These are phyloP conservation scores for Citrus hindsii DNA, from an alignment of 345 rosid species.

Conservation along the genomic window DNA sequence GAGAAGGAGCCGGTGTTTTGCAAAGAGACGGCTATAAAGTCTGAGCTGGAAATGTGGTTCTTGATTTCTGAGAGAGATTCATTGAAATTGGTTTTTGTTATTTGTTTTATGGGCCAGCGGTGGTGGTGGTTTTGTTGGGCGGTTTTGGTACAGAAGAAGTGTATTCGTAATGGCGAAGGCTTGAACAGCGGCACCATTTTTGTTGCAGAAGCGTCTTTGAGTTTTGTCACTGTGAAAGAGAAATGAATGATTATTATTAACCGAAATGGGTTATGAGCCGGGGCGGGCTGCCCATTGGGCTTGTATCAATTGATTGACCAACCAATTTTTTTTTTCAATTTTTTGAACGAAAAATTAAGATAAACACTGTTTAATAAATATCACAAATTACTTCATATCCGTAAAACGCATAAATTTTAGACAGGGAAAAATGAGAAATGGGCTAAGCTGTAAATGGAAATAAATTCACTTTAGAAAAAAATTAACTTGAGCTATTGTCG, in stretches of 20 bases:
- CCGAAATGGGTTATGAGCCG: neutral
- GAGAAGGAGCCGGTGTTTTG: slow-evolving; percentile 68
- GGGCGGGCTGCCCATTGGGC: neutral
- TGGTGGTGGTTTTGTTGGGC: slow-evolving; percentile 1
- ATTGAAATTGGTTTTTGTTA: slow-evolving; percentile 59
- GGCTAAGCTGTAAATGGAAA: too few species aligned
- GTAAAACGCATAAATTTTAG: too few species aligned
- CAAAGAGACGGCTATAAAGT: slow-evolving; percentile 68
- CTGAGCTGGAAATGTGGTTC: slow-evolving; percentile 51
- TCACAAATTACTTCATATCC: too few species aligned
- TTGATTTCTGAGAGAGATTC: slow-evolving; percentile 47
- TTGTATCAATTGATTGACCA: too few species aligned
- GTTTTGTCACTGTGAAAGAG: neutral
- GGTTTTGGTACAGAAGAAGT: slow-evolving; percentile 36
- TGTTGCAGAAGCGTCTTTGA: neutral
- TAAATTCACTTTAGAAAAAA: too few species aligned
- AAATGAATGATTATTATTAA: too few species aligned
- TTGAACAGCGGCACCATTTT: slow-evolving; percentile 8
- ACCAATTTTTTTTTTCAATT: too few species aligned
- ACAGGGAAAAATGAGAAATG: too few species aligned
- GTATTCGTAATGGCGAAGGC: slow-evolving; percentile 27
- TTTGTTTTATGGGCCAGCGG: slow-evolving; percentile 58
- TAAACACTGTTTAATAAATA: too few species aligned
- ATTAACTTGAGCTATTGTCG: too few species aligned
- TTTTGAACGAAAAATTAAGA: too few species aligned